Evolutionary conservation across 192 early-diverging fungal species (phyloP).

Genomic region (Lobulomyces angularis): DNA sequence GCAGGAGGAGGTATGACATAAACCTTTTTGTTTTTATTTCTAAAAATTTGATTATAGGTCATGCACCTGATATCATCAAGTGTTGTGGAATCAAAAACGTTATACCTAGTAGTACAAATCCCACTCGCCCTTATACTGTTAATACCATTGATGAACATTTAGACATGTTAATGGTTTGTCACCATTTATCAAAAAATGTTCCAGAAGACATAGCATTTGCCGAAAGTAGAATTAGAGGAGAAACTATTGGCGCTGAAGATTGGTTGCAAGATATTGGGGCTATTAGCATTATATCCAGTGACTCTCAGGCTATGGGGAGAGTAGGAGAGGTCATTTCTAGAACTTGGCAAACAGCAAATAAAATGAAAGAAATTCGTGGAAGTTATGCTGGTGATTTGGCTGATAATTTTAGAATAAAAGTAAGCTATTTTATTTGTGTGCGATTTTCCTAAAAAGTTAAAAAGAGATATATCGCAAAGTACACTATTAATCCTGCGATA

Average conservation of each 20-base stretch:
- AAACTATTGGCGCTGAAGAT: constrained; percentile 96
- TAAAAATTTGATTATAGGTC: constrained; percentile 36
- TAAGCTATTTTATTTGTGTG: not conserved
- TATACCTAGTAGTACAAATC: constrained; percentile 89
- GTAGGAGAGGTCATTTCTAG: constrained; percentile 84
- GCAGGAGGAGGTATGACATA: constrained; percentile 93
- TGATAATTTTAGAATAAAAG: constrained; percentile 4
- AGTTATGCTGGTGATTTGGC: constrained; percentile 14
- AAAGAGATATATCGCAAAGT: constrained; percentile 89
- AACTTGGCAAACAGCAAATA: constrained; percentile 92
- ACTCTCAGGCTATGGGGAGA: constrained; percentile 93
- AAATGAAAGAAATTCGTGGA: constrained; percentile 80
- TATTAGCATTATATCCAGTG: constrained; percentile 86
- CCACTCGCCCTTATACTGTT: constrained; percentile 83
- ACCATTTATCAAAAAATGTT: constrained; percentile 83
- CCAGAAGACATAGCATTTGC: constrained; percentile 97
- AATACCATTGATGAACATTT: constrained; percentile 98
- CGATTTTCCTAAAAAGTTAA: constrained; percentile 68
- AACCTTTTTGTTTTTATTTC: too few species aligned
- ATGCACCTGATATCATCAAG: constrained; percentile 50
- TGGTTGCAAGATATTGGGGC: constrained; percentile 91
- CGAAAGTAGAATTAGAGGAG: constrained; percentile 86
- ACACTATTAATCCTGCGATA: constrained; percentile 92
- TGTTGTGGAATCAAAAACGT: constrained; percentile 73
- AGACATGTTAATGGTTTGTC: constrained; percentile 98